These are phyloP conservation scores for Saturnispora besseyi DNA, from an alignment of 805 yeast species.

Conservation along the genomic window DNA sequence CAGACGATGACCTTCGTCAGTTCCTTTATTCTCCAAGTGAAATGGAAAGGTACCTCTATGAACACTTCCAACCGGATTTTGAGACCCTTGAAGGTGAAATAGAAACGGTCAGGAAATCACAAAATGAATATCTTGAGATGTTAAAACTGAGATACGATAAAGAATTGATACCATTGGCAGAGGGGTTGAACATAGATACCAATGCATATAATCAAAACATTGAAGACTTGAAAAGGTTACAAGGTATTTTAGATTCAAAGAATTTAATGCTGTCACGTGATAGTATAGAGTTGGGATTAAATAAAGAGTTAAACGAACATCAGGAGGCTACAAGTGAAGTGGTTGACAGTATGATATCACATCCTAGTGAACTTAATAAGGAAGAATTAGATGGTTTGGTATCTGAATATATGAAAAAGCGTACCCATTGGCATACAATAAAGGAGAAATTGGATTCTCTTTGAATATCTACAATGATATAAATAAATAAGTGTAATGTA, in stretches of 20 bases:
- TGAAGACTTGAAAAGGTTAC: neutral
- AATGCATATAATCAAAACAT: neutral
- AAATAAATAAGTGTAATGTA: neutral
- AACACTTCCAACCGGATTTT: slow-evolving; percentile 11
- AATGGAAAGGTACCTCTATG: slow-evolving; percentile 16
- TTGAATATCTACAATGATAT: neutral
- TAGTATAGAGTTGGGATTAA: neutral
- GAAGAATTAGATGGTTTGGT: slow-evolving; percentile 31
- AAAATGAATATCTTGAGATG: slow-evolving; percentile 30
- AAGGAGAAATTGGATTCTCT: slow-evolving; percentile 29
- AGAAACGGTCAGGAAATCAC: slow-evolving; percentile 30
- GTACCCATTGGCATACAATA: slow-evolving; percentile 36
- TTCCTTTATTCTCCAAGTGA: slow-evolving; percentile 8
- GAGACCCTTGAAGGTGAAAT: slow-evolving; percentile 10
- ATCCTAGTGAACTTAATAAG: slow-evolving; percentile 11
- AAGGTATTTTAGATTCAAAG: slow-evolving; percentile 1
- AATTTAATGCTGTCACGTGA: slow-evolving; percentile 1
- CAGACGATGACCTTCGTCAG: slow-evolving; percentile 3
- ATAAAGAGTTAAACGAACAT: slow-evolving; percentile 5
- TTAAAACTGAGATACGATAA: slow-evolving; percentile 17
- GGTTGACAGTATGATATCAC: slow-evolving; percentile 1
- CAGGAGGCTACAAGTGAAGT: slow-evolving; percentile 5
- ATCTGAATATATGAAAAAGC: slow-evolving; percentile 38
- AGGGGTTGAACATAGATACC: slow-evolving; percentile 1
- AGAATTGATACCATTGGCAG: slow-evolving; percentile 4